A percentile compares a stretch with the other conserved stretches of the same genome.
Conservation (phyloP, 2,329 filamentous ascomycete species). For the Verticillium nubilum region DNA sequence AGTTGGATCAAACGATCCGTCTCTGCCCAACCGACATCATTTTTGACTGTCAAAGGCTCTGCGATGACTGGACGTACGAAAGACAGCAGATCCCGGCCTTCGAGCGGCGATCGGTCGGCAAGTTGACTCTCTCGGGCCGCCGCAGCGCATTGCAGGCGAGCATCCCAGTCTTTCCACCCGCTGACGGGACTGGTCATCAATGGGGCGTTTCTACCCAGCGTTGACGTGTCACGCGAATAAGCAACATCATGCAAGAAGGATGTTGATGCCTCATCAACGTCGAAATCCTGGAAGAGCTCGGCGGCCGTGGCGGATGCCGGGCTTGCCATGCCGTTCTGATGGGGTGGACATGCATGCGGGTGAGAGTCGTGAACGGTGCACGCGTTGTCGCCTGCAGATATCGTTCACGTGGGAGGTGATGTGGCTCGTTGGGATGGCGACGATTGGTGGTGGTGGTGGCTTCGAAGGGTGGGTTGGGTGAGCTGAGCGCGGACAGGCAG, state of each 20-base stretch:
- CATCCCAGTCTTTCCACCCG: constrained; percentile 26
- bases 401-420: not conserved
- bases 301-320: constrained; percentile 7
- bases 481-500: not conserved
- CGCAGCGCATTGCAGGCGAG: constrained; percentile 25
- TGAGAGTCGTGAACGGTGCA: not conserved
- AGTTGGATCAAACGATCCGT: constrained; percentile 22
- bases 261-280: constrained; percentile 22
- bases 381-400: not conserved
- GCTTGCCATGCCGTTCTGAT: not conserved
- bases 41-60: not conserved
- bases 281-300: constrained; percentile 20
- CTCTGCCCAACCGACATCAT: constrained; percentile 20
- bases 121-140: constrained; percentile 16
- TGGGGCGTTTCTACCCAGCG: constrained; percentile 19
- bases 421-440: not conserved
- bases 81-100: constrained; percentile 26
- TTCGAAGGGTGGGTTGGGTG: not conserved
- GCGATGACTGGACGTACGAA: constrained; percentile 18
- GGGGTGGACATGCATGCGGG: not conserved
- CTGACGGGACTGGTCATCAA: constrained; percentile 24
- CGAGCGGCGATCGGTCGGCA: constrained; percentile 14
- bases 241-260: constrained; percentile 26
- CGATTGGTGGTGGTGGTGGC: not conserved
- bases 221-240: constrained; percentile 17